Evolutionary conservation across 495 filamentous ascomycete genomes (phyloP).

Genomic region (Aspergillus coremiiformis): DNA sequence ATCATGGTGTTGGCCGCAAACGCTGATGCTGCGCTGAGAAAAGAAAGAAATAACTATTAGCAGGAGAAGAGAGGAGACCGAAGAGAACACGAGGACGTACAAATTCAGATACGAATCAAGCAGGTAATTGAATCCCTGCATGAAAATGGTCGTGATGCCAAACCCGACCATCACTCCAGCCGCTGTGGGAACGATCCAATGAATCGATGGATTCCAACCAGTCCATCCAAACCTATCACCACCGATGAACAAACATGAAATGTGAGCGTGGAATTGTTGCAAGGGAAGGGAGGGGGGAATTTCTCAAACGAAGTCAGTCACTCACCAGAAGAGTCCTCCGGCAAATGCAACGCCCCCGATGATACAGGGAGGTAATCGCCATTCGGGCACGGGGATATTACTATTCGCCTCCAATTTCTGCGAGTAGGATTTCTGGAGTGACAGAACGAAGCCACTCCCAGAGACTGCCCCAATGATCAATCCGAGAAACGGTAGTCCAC

Average conservation of each 20-base stretch:
- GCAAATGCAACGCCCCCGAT: slow-evolving; percentile 42
- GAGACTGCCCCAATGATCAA: slow-evolving; percentile 25
- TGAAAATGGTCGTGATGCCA: slow-evolving; percentile 25
- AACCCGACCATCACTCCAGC: slow-evolving; percentile 23
- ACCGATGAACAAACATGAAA: no score
- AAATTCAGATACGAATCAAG: slow-evolving; percentile 50
- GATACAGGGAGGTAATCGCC: slow-evolving; percentile 36
- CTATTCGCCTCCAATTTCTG: slow-evolving; percentile 22
- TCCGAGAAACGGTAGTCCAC: slow-evolving; percentile 26
- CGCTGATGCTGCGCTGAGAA: slow-evolving; percentile 61
- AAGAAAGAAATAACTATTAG: background rate
- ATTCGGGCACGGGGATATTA: slow-evolving; percentile 24
- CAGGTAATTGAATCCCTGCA: slow-evolving; percentile 31
- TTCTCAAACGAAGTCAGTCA: no score
- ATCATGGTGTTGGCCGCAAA: slow-evolving; percentile 84
- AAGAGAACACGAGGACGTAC: slow-evolving; percentile 36
- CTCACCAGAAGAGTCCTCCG: slow-evolving; percentile 45
- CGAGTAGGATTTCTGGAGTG: slow-evolving; percentile 17
- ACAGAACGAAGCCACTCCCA: slow-evolving; percentile 18
- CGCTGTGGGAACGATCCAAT: slow-evolving; percentile 25
- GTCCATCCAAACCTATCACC: slow-evolving; percentile 31
- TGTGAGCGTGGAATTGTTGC: no score
- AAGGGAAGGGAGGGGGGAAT: no score
- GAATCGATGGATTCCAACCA: slow-evolving; percentile 21
- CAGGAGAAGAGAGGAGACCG: background rate